Percentiles rank a stretch among this genome's conserved stretches.
Evolutionary conservation across 345 rosid genomes (phyloP).

Genomic region (Linum usitatissimum): DNA sequence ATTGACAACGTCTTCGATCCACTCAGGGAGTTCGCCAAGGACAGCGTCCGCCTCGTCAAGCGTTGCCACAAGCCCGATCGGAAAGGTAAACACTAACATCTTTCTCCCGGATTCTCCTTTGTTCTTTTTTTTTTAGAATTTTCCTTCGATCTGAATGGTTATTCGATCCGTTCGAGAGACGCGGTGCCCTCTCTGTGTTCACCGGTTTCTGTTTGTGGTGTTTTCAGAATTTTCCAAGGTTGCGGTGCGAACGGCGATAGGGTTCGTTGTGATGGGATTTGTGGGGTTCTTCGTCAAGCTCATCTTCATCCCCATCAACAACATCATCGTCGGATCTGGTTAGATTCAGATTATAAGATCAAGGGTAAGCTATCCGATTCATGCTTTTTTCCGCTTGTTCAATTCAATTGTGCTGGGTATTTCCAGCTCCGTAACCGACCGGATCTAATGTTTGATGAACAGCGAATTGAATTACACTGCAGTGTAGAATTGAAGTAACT

Average conservation of each 20-base stretch:
- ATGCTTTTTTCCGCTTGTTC: no score
- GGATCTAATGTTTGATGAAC: no score
- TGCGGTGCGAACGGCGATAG: constrained; percentile 3
- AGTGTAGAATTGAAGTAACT: no score
- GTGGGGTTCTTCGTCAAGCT: constrained; percentile 8
- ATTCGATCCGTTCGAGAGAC: not conserved
- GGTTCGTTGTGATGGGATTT: constrained; percentile 8
- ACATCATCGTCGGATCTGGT: constrained; percentile 8
- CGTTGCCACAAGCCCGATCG: constrained; percentile 8
- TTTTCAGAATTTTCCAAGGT: not conserved
- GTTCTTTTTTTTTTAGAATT: not conserved
- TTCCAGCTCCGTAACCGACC: no score
- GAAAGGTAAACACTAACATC: not conserved
- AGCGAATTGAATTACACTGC: no score
- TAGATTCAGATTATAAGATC: not conserved
- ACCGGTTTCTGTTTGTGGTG: not conserved
- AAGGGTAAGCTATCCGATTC: no score
- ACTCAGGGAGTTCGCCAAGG: constrained; percentile 3
- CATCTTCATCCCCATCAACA: constrained; percentile 4
- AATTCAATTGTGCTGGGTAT: no score
- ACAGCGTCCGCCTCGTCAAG: constrained; percentile 7
- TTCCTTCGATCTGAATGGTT: not conserved
- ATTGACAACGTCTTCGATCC: constrained; percentile 5
- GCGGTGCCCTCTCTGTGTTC: no score
- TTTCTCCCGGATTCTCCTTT: not conserved